Evolutionary conservation across 257 asterid species (phyloP), one percentile per base, ranked within the genome.

Genomic region (Capsicum chinense): DNA sequence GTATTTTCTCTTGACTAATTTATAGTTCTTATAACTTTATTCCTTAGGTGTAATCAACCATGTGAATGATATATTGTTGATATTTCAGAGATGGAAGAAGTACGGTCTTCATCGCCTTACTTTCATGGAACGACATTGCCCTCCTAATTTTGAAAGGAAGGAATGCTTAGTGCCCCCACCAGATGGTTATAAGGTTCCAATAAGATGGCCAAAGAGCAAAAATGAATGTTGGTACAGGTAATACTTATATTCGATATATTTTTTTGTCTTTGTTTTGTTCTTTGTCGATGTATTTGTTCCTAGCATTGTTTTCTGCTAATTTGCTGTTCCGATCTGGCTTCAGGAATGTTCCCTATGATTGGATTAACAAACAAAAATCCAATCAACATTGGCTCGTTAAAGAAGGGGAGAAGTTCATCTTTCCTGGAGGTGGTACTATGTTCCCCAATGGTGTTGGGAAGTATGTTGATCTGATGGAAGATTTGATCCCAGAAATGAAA

Each of bases 371-470:
- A 86, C 95, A 93, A 74, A 96, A 96, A 81, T 96, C 99, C 3
- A 94, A 94, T 88, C 98, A 94, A 47, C 99, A 96, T 83, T 96
- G 99, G 99, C 92, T 96, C 79, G 87, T 88, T 90, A 96, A 96
- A 89, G 95, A 93, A 88, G 99, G 98, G 79, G 98, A 95, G 79
- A 97, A 95, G 88, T 97, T 97, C 90, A 89, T 89, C 80, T 97
- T 97, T 88, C 99, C 99, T 3, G 99, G 99, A 56, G 99, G 99
- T 12, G 98, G 99, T 79, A 97, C 99, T 78, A 97, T 97, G 99
- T 97, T 95, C 82, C 99, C 98, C 0, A 89, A 97, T 54, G 99
- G 99, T 79, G 99, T 97, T 13, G 90, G 98, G 71, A 83, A 87
- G 16, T 95, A 97, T 62, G 97, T 95, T 68, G 99, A 95, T 92